Evolutionary conservation across 164 flowering plant genomes (phyloP).

Genomic region (Akebia trifoliata): DNA sequence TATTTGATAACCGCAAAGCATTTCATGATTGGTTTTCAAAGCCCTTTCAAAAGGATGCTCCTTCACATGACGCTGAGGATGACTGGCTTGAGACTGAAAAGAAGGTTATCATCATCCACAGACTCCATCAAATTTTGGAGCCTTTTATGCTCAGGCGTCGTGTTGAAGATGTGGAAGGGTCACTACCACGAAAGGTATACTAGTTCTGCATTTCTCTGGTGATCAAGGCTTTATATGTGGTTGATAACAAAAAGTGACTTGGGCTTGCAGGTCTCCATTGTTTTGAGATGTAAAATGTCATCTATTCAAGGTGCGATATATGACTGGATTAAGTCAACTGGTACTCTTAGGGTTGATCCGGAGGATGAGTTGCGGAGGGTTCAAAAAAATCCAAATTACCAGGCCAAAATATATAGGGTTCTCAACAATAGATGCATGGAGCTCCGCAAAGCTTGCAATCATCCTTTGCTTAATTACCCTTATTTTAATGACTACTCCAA

Average conservation of each 20-base stretch:
- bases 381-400: slow-evolving; percentile 68
- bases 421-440: slow-evolving; percentile 96
- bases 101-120: slow-evolving; percentile 91
- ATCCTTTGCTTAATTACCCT: slow-evolving; percentile 95
- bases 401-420: slow-evolving; percentile 59
- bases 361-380: slow-evolving; percentile 78
- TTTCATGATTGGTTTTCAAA: slow-evolving; percentile 99
- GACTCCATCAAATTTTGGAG: slow-evolving; percentile 98
- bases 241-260: slow-evolving; percentile 8
- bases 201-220: not conserved
- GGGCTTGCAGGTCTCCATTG: slow-evolving; percentile 73
- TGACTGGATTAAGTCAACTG: slow-evolving; percentile 98
- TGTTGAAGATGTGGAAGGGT: slow-evolving; percentile 99
- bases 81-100: slow-evolving; percentile 99
- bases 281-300: slow-evolving; percentile 91
- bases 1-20: slow-evolving; percentile 95
- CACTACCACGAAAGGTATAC: slow-evolving; percentile 92
- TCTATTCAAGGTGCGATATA: slow-evolving; percentile 88
- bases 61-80: slow-evolving; percentile 80
- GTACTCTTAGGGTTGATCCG: slow-evolving; percentile 90
- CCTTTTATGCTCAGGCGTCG: slow-evolving; percentile 99
- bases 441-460: slow-evolving; percentile 92
- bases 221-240: slow-evolving; percentile 1
- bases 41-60: slow-evolving; percentile 93
- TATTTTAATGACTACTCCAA: slow-evolving; percentile 73